Base-by-base conservation (phyloP, 2,329 filamentous ascomycete genomes). In the Venturia effusa region DNA sequence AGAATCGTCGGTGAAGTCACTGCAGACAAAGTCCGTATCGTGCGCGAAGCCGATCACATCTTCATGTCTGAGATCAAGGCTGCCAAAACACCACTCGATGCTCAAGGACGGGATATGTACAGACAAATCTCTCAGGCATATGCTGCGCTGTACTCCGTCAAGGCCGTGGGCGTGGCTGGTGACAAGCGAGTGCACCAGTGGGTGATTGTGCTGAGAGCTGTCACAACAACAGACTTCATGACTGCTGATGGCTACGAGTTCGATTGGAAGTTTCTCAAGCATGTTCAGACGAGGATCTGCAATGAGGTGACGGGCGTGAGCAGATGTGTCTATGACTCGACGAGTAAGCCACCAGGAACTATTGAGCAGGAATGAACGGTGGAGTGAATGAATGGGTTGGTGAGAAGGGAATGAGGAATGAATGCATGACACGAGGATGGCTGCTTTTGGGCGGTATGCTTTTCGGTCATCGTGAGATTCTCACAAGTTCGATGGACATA, bases 1-100 rank as follows among this genome's bases (percentile, higher is more conserved):
- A 83, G 90, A 62, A 88, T 96, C 66, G 79, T 96, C 0, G 92
- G 92, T 41, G 92, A 95, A 69, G 87, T 96, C 17, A 96, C 90
- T 1, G 82, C 81, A 1, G 88, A 92, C 72, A 84, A 88, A 51
- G 88, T 96, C 19, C 84, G 85, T 64, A 94, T 96, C 67, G 90
- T 85, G 1, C 79, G 89, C n/a, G 80, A 88, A 72, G 89, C 89
- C 1, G 90, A 92, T 70, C 72, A 84, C 71, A 92, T 93, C 71
- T 92, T 89, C 77, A 91, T 92, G 68, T 81, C 82, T 67, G 86
- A 87, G 81, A 92, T 93, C 76, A 81, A 79, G 70, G 83, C 84
- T 64, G 87, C 87, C 0, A 57, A 57, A 34, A 19, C 51, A 15
- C 51, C 51, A 11, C 51, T 57, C 19, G 51, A 57, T 34, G 27